Conservation (phyloP, 2,329 filamentous ascomycete genomes). For the Tolypocladium guangdongense region DNA sequence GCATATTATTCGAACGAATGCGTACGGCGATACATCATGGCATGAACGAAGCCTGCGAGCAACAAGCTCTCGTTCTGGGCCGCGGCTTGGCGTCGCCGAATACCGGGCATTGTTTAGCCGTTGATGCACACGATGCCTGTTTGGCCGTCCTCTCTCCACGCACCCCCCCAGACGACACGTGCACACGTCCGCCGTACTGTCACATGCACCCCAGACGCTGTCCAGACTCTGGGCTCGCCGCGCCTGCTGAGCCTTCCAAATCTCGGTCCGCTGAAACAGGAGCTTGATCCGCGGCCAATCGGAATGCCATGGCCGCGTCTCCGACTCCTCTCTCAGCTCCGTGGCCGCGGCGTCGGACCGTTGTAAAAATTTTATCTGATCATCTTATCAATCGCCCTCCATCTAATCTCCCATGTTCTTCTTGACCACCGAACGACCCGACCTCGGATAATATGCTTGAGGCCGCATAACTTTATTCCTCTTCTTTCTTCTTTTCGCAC, state of each 20-base stretch:
- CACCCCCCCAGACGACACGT: neutral
- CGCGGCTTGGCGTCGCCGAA: no score
- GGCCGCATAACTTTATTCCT: neutral
- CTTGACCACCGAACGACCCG: no score
- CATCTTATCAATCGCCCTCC: slow-evolving; percentile 5
- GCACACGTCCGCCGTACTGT: neutral
- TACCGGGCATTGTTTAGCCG: no score
- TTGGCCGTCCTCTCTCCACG: neutral
- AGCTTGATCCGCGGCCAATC: no score
- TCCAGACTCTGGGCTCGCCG: no score
- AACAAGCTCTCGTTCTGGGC: no score
- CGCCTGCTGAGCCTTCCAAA: neutral
- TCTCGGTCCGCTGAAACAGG: no score
- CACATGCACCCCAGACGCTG: neutral
- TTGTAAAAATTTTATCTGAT: slow-evolving; percentile 3
- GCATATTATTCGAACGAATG: no score
- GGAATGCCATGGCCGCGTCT: neutral
- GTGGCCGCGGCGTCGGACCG: neutral
- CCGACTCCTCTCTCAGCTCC: neutral
- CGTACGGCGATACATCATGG: no score
- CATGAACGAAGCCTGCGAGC: no score
- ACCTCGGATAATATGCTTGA: neutral
- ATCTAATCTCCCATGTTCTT: slow-evolving; percentile 1
- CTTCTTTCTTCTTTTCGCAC: neutral
- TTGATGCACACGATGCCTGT: no score